Evolutionary conservation across 225 moss, liverwort and hornwort genomes (phyloP).

Genomic region (Pseudoscleropodium purum): DNA sequence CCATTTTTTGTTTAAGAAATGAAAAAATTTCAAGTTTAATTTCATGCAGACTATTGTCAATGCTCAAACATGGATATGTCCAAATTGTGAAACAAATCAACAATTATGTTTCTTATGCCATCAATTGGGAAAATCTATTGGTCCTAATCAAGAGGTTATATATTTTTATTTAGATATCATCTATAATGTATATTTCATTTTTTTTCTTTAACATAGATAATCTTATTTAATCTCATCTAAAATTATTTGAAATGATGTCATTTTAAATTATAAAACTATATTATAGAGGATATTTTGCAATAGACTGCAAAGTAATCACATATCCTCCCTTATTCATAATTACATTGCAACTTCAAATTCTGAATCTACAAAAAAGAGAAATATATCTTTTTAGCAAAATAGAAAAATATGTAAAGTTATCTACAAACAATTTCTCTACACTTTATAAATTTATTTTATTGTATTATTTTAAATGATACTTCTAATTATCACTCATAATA

Average conservation of each 20-base stretch:
- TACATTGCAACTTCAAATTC: not conserved
- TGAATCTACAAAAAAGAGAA: not conserved
- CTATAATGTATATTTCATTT: no score
- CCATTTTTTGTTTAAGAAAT: not conserved
- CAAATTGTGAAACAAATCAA: constrained; percentile 36
- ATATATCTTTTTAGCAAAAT: accelerated
- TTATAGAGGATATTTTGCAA: not conserved
- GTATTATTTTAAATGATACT: not conserved
- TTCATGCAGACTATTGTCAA: constrained; percentile 13
- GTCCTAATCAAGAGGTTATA: constrained; percentile 22
- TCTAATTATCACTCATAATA: no score
- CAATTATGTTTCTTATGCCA: constrained; percentile 40
- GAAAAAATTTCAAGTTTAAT: not conserved
- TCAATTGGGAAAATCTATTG: constrained; percentile 33
- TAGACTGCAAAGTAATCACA: not conserved
- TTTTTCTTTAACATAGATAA: not conserved
- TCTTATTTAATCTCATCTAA: not conserved
- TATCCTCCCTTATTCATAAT: no score
- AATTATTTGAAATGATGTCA: not conserved
- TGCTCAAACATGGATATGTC: constrained; percentile 40
- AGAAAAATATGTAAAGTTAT: accelerated
- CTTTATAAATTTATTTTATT: not conserved
- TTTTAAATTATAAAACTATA: not conserved
- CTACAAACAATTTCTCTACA: accelerated
- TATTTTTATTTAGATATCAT: not conserved